Evolutionary conservation across 1,284 basidiomycete species (phyloP).

Genomic region (Caloboletus firmus): DNA sequence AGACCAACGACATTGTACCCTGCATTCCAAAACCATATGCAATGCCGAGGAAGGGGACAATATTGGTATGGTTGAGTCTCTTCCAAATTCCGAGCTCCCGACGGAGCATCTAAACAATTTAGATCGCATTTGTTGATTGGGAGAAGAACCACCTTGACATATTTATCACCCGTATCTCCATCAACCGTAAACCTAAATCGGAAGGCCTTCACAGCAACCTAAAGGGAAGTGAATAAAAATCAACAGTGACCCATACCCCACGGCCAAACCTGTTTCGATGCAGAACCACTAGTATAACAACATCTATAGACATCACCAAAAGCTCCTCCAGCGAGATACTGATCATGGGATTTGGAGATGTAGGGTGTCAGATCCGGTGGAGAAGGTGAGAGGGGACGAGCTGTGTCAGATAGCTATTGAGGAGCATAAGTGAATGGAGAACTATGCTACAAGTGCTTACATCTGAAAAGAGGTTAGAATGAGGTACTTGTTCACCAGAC

Average conservation of each 20-base stretch:
- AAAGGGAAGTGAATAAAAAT: background rate
- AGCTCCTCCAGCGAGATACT: background rate
- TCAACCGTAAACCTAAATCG: background rate
- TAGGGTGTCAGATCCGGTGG: background rate
- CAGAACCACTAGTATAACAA: background rate
- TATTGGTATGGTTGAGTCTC: constrained; percentile 6
- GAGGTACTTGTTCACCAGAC: too few relatives aligned
- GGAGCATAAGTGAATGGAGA: too few relatives aligned
- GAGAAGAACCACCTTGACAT: background rate
- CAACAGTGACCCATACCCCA: background rate
- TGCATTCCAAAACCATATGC: constrained; percentile 16
- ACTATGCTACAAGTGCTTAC: too few relatives aligned
- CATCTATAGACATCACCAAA: background rate
- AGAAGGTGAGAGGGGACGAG: too few relatives aligned
- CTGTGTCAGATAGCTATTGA: too few relatives aligned
- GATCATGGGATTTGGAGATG: background rate
- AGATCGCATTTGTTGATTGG: background rate
- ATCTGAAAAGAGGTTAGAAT: too few relatives aligned
- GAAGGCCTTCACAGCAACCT: background rate
- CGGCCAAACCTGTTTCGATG: background rate
- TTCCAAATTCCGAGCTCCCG: constrained; percentile 24
- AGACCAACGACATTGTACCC: constrained; percentile 16
- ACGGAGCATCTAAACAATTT: constrained; percentile 10
- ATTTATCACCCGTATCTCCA: background rate
- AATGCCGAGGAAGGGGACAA: constrained; percentile 15